Base-by-base conservation (phyloP, 2,329 filamentous ascomycete species). In the Verticillium albo-atrum region DNA sequence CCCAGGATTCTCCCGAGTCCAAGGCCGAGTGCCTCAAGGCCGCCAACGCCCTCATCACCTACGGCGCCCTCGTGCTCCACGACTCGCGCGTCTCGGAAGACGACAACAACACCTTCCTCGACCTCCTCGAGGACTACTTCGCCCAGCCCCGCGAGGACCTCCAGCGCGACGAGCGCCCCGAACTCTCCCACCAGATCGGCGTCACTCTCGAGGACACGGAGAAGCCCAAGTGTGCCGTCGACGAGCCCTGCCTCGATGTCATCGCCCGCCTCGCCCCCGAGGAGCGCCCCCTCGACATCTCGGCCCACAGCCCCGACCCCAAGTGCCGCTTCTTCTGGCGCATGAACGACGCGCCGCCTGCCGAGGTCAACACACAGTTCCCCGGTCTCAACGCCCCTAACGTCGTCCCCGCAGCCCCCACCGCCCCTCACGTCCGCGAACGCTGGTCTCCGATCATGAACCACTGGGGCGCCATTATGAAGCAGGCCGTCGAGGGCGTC, bases 241-340 rank as follows among this genome's bases (percentile, higher is more conserved):
- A 86, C 70, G 83, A 82, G 75, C 82, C 83, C 30, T 87, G 84
- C 64, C 77, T 86, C 34, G 74, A 79, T 62, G 78, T 87, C 51
- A 86, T 87, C 64, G 65, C 75, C 65, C 77, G 83, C 4, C 77
- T 87, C 26, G 77, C 75, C 2, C 82, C 82, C 2, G 74, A 73
- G 2, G 82, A 87, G 75, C 73, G 84, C 42, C 84, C 84, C 3
- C 76, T 86, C 9, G 84, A 87, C 66, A 82, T 87, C 63, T 65
- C 71, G n/a, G 82, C 70, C 6, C 83, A 86, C 68, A 68, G 75
- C 28, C 84, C 84, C 0, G 84, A 87, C 60, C 84, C 84, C 42
- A 87, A 87, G 71, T 86, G 83, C 66, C 77, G 84, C 51, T 87
- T 87, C 75, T 87, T 87, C 70, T 87, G 84, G 84, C 74, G 81